These are phyloP conservation scores for Cyberlindnera saturnus DNA, from an alignment of 805 yeast species.

Conservation along the genomic window DNA sequence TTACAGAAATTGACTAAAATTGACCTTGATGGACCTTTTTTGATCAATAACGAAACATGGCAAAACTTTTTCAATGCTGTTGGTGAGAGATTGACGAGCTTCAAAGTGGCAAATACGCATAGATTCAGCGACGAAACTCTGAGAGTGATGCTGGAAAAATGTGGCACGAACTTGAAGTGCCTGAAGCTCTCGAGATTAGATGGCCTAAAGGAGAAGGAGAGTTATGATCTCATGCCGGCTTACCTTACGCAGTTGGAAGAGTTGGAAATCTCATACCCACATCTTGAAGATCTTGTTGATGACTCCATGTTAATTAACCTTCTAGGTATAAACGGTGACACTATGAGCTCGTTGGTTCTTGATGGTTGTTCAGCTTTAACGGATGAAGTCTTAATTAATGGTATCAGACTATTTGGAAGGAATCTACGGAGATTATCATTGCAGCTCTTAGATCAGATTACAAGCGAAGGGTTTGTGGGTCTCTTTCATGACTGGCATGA, in stretches of 20 bases:
- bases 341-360: slow-evolving; percentile 50
- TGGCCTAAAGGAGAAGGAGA: slow-evolving; percentile 52
- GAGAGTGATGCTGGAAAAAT: slow-evolving; percentile 51
- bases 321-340: slow-evolving; percentile 55
- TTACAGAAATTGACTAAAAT: slow-evolving; percentile 48
- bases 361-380: slow-evolving; percentile 74
- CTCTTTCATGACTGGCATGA: slow-evolving; percentile 52
- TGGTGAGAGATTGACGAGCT: slow-evolving; percentile 47
- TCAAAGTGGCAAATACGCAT: slow-evolving; percentile 77
- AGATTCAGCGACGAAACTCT: slow-evolving; percentile 68
- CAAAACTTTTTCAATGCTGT: slow-evolving; percentile 56
- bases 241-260: slow-evolving; percentile 47
- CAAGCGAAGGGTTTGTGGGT: slow-evolving; percentile 58
- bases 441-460: slow-evolving; percentile 52
- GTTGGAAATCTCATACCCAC: slow-evolving; percentile 66
- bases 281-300: slow-evolving; percentile 53
- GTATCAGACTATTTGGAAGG: slow-evolving; percentile 52
- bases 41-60: slow-evolving; percentile 77
- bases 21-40: slow-evolving; percentile 83
- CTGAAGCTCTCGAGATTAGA: slow-evolving; percentile 66
- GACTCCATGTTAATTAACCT: slow-evolving; percentile 64
- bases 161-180: slow-evolving; percentile 49
- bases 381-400: slow-evolving; percentile 53
- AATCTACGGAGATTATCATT: slow-evolving; percentile 55
- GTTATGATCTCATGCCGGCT: slow-evolving; percentile 61